Conservation (phyloP, 345 rosid genomes). For the Psidium friedrichsthalianum region DNA sequence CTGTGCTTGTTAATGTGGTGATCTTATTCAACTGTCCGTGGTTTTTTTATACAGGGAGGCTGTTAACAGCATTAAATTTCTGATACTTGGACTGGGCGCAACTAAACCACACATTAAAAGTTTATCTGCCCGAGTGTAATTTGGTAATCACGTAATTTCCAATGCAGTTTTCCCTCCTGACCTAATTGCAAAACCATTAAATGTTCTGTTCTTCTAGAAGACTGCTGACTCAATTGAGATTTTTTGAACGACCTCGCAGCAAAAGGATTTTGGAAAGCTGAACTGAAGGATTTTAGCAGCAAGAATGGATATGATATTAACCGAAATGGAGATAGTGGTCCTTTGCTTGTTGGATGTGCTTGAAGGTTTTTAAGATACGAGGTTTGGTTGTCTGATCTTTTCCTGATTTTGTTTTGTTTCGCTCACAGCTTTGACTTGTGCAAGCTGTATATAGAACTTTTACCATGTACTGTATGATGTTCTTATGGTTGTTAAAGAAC, state of each 20-base stretch:
- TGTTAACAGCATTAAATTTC: conserved; percentile 68
- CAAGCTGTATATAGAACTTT: background rate
- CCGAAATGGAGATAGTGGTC: conserved; percentile 78
- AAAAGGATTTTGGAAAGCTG: conserved; percentile 89
- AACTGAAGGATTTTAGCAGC: conserved; percentile 70
- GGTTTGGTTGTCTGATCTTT: conserved; percentile 23
- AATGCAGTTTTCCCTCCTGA: background rate
- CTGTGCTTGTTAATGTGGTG: background rate
- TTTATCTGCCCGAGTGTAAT: conserved; percentile 91
- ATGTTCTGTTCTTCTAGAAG: background rate
- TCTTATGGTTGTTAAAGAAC: background rate
- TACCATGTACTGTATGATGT: background rate
- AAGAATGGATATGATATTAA: conserved; percentile 75
- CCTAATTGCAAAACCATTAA: background rate
- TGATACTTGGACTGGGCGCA: conserved; percentile 97
- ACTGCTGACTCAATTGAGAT: background rate
- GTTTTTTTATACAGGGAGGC: conserved; percentile 52
- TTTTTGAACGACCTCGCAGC: conserved; percentile 28
- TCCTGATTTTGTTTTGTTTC: background rate
- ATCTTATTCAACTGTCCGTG: background rate
- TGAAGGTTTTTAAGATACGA: conserved; percentile 88
- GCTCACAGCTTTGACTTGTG: background rate
- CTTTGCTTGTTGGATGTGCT: conserved; percentile 85
- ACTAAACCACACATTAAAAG: conserved; percentile 76
- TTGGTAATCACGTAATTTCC: conserved; percentile 64